Evolutionary conservation across 768 basidiomycete species (phyloP).

Genomic region (Goffeauzyma gilvescens): DNA sequence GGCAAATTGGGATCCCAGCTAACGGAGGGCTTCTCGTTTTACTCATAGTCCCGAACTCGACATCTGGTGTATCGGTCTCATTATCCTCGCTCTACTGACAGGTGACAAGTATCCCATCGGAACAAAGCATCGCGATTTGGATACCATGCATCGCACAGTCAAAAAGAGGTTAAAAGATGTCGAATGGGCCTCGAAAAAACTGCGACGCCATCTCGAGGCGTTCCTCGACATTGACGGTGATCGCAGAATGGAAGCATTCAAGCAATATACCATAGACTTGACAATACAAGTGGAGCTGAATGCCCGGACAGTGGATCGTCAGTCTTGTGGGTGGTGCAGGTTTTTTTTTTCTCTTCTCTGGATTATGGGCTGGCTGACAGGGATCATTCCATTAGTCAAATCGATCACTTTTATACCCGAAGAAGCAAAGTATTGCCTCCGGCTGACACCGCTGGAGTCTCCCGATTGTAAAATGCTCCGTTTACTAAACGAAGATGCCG

Average conservation of each 20-base stretch:
- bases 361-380: background rate
- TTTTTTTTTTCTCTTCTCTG: background rate
- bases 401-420: conserved; percentile 30
- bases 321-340: background rate
- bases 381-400: conserved; percentile 27
- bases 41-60: conserved; percentile 35
- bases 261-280: conserved; percentile 20
- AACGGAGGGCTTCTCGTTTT: background rate
- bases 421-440: conserved; percentile 30
- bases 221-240: conserved; percentile 32
- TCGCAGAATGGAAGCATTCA: conserved; percentile 29
- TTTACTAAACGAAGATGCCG: background rate
- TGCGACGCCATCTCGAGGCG: conserved; percentile 17
- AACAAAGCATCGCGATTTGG: conserved; percentile 26
- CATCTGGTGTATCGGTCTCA: conserved; percentile 36
- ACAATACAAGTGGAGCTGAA: background rate
- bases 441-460: conserved; percentile 7
- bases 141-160: conserved; percentile 29
- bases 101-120: conserved; percentile 34
- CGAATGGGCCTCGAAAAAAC: conserved; percentile 14
- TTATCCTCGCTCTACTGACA: conserved; percentile 31
- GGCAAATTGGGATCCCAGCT: too few species aligned
- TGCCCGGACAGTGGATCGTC: background rate
- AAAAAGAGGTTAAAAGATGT: conserved; percentile 29
- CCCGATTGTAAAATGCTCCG: background rate